Base-by-base conservation (phyloP, 805 yeast species). In the Saturnispora hagleri region DNA sequence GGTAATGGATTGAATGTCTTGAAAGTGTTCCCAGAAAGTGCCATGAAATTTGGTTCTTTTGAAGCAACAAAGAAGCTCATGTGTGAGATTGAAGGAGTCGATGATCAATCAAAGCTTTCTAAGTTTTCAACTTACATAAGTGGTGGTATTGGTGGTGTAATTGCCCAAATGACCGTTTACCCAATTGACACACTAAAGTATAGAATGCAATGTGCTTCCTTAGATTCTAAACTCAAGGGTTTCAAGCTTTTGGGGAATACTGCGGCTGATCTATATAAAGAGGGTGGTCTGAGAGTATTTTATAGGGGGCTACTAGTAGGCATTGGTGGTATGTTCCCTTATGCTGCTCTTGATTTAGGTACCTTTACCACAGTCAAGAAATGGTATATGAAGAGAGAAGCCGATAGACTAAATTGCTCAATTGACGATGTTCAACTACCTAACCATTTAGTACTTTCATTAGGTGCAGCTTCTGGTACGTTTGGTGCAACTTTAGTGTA, bases 81-180 rank as follows among this genome's bases (percentile, higher is more conserved):
- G 62, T 84, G 95, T 20, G 65, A 71, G 27, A 53, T 90, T 7
- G 97, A 89, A 67, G 95, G 95, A 13, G 82, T 81, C 6, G 74
- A 74, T 12, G 90, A 85, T 62, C 76, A 84, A 2, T 67, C 84
- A 1, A 78, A 86, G 43, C 69, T 91, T 51, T 86, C 96, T 0
- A 81, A 82, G 56, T 62, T 78, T 1, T 78, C 97, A 1, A 89
- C 97, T 0, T 93, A 89, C 63, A 66, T 88, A 33, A 89, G 97
- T 24, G 99, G 99, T 69, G 99, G 99, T 47, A 65, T 93, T 43
- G 99, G 97, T 42, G 99, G 99, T 63, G 95, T 93, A 52, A 80
- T 83, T 26, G 86, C 97, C 0, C 99, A 93, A 67, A 81, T 90
- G 61, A 77, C 93, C 0, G 96, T 91, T 3, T 93, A 93, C 66